Conservation (phyloP, 176 grass and related monocot genomes). For the Oryza meyeriana region DNA sequence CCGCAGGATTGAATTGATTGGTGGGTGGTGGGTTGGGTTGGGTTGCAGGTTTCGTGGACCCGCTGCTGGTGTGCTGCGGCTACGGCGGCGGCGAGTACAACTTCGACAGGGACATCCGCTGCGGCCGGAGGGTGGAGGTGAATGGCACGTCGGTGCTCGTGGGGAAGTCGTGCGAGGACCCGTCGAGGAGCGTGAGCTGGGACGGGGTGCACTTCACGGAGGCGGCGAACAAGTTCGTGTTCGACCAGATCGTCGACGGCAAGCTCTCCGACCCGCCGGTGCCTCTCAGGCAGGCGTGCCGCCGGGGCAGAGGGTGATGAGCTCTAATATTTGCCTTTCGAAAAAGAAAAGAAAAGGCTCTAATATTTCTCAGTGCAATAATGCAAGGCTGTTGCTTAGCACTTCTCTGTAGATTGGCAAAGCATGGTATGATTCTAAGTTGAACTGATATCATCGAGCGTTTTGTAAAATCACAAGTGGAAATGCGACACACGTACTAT, state of each 20-base stretch:
- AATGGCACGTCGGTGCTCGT: conserved; percentile 14
- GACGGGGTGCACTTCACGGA: conserved; percentile 28
- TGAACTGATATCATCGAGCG: background rate
- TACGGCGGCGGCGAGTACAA: conserved; percentile 21
- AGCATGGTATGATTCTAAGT: too few relatives aligned
- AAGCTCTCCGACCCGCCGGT: conserved; percentile 25
- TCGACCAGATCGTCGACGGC: conserved; percentile 10
- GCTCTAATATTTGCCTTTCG: background rate
- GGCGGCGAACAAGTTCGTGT: conserved; percentile 29
- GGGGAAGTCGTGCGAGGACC: conserved; percentile 33
- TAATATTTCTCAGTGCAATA: too few relatives aligned
- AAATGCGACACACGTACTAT: too few relatives aligned
- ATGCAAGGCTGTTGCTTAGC: too few relatives aligned
- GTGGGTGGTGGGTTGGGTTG: background rate
- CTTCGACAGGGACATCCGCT: conserved; percentile 1
- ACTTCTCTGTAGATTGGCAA: too few relatives aligned
- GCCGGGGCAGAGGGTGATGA: background rate
- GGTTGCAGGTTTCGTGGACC: conserved; percentile 17
- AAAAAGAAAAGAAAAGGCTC: too few relatives aligned
- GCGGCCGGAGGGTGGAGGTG: background rate
- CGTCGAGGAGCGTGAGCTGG: conserved; percentile 6
- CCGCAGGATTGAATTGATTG: background rate
- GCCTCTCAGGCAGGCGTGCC: conserved; percentile 16
- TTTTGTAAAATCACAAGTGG: too few relatives aligned
- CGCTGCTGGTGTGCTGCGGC: conserved; percentile 17